A percentile compares a stretch with the other conserved stretches of the same genome.
Conservation (phyloP, 2,329 filamentous ascomycete genomes). For the Aspergillus sp. region DNA sequence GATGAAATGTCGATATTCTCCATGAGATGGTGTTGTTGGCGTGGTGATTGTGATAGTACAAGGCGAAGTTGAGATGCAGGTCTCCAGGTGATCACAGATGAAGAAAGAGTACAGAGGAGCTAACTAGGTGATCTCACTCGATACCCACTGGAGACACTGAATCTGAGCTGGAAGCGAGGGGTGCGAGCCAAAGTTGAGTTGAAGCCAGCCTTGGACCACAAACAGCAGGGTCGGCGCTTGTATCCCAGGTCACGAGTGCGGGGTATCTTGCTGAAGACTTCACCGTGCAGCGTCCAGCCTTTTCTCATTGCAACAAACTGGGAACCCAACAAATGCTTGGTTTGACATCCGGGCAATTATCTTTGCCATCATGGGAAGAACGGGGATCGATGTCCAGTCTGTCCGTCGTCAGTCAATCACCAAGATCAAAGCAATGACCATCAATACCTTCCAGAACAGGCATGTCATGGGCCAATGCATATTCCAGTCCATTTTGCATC, state of each 20-base stretch:
- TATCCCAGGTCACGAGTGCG: too few relatives aligned
- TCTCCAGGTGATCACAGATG: too few relatives aligned
- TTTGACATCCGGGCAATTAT: not conserved
- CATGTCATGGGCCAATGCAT: not conserved
- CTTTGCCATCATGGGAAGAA: not conserved
- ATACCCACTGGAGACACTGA: too few relatives aligned
- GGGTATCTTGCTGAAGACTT: too few relatives aligned
- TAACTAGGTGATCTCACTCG: too few relatives aligned
- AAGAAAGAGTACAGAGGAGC: too few relatives aligned
- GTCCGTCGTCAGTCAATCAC: not conserved
- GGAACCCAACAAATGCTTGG: not conserved
- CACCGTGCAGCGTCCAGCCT: not conserved
- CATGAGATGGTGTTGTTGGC: not conserved
- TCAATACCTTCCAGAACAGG: not conserved
- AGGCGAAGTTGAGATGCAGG: too few relatives aligned
- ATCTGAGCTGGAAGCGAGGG: too few relatives aligned
- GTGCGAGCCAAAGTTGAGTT: too few relatives aligned
- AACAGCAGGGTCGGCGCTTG: too few relatives aligned
- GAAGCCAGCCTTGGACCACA: too few relatives aligned
- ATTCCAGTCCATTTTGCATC: not conserved
- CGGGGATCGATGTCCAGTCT: not conserved
- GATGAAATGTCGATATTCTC: not conserved
- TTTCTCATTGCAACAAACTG: not conserved
- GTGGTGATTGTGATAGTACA: too few relatives aligned
- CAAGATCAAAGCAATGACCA: not conserved